These are phyloP conservation scores for Ceratobasidium sp. DNA, from an alignment of 1,284 basidiomycete species.

Conservation along the genomic window DNA sequence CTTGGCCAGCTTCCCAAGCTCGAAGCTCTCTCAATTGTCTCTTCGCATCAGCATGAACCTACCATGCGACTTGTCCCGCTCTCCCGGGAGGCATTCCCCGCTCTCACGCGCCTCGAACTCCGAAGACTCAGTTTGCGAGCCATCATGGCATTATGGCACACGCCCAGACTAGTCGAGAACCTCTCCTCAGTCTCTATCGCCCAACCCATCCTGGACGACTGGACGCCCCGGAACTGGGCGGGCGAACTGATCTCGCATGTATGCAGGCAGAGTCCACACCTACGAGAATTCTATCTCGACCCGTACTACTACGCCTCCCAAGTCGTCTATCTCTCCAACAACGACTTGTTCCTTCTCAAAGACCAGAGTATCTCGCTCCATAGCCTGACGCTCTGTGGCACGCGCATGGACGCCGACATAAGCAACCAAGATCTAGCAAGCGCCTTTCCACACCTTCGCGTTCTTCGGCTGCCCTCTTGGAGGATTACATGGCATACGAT, in stretches of 20 bases:
- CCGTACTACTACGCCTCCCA: constrained; percentile 35
- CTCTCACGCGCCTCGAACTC: constrained; percentile 34
- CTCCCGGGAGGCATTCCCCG: constrained; percentile 17
- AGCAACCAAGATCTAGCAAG: constrained; percentile 21
- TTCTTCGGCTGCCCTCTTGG: constrained; percentile 34
- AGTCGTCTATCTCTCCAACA: constrained; percentile 28
- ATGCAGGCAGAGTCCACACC: constrained; percentile 20
- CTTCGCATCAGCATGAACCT: constrained; percentile 33
- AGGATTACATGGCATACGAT: constrained; percentile 21
- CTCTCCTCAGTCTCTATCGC: constrained; percentile 27
- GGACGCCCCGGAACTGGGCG: constrained; percentile 33
- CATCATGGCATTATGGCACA: constrained; percentile 27
- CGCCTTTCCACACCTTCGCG: constrained; percentile 18
- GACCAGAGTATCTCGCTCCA: not conserved
- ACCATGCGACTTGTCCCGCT: constrained; percentile 24
- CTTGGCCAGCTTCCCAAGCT: constrained; percentile 25
- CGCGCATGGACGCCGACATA: constrained; percentile 17
- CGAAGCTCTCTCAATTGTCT: constrained; percentile 22
- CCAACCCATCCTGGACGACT: constrained; percentile 36
- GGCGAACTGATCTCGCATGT: constrained; percentile 38
- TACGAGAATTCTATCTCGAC: constrained; percentile 29
- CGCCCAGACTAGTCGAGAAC: constrained; percentile 17
- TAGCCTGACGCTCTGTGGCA: constrained; percentile 30
- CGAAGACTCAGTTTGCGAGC: constrained; percentile 28
- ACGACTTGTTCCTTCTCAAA: constrained; percentile 6